phyloP scores from a whole-genome alignment of 495 filamentous ascomycete species.

The Lophiostoma macrostomum region DNA sequence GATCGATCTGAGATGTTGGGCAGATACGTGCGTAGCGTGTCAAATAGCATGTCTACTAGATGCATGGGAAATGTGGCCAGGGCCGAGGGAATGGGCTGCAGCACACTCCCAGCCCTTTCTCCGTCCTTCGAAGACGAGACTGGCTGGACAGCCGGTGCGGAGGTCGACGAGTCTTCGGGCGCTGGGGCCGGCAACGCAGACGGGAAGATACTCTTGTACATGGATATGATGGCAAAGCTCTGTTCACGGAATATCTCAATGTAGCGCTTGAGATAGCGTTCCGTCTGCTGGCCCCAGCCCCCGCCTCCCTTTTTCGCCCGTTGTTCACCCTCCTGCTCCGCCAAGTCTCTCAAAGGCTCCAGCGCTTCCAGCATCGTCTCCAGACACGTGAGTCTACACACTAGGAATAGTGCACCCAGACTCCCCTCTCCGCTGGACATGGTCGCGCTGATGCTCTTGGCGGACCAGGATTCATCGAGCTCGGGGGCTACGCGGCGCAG shows the following conservation, averaged over 20 bases:
- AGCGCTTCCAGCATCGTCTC: conserved; percentile 77
- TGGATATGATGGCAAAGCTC: conserved; percentile 88
- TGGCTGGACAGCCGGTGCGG: conserved; percentile 37
- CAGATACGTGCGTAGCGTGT: conserved; percentile 75
- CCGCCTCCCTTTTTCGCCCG: too few species aligned
- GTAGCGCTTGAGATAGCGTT: conserved; percentile 90
- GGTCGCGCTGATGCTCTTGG: conserved; percentile 2
- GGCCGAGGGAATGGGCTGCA: conserved; percentile 70
- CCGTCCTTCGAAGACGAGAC: neutral
- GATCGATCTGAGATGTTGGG: conserved; percentile 78
- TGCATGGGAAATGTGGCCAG: conserved; percentile 82
- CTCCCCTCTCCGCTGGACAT: conserved; percentile 48
- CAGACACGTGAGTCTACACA: conserved; percentile 79
- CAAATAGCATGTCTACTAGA: conserved; percentile 75
- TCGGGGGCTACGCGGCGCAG: conserved; percentile 83
- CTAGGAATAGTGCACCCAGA: conserved; percentile 80
- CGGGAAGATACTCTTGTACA: conserved; percentile 88
- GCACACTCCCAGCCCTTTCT: conserved; percentile 59
- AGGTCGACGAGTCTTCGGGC: conserved; percentile 39
- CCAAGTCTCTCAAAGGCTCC: conserved; percentile 79
- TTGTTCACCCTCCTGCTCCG: conserved; percentile 74
- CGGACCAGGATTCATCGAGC: conserved; percentile 50
- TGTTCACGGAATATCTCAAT: conserved; percentile 98
- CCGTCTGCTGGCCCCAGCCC: conserved; percentile 95
- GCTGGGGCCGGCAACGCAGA: conserved; percentile 42